Evolutionary conservation across 2,329 filamentous ascomycete genomes (phyloP).

Genomic region (Hysterium pulicare): DNA sequence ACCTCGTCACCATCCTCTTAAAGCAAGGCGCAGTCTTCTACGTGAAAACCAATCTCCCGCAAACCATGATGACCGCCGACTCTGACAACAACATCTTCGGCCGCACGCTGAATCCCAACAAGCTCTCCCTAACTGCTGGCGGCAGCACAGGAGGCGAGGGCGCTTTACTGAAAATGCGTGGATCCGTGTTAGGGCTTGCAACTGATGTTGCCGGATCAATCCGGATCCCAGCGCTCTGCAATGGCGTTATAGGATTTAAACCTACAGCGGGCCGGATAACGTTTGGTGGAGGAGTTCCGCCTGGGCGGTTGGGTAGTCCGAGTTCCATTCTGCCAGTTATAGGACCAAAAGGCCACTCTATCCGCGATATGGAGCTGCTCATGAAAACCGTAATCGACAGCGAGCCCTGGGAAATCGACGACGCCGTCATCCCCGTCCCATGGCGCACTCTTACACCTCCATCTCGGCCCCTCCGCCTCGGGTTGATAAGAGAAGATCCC

Average conservation of each 20-base stretch:
- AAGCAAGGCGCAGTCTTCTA: slow-evolving; percentile 49
- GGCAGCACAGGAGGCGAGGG: slow-evolving; percentile 66
- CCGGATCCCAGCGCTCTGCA: slow-evolving; percentile 82
- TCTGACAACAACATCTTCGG: slow-evolving; percentile 61
- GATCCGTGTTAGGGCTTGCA: slow-evolving; percentile 58
- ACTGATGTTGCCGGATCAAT: slow-evolving; percentile 63
- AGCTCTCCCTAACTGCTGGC: slow-evolving; percentile 58
- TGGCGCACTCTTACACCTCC: slow-evolving; percentile 41
- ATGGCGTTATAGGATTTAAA: slow-evolving; percentile 47
- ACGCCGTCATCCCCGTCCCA: slow-evolving; percentile 39
- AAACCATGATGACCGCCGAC: slow-evolving; percentile 50
- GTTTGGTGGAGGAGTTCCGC: slow-evolving; percentile 30
- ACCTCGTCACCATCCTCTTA: slow-evolving; percentile 36
- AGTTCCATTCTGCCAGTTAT: slow-evolving; percentile 35
- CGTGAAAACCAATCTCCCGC: slow-evolving; percentile 53
- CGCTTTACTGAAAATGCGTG: slow-evolving; percentile 56
- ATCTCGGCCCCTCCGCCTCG: slow-evolving; percentile 41
- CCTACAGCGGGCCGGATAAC: slow-evolving; percentile 53
- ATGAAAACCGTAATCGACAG: slow-evolving; percentile 41
- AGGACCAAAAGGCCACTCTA: slow-evolving; percentile 43
- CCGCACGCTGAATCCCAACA: slow-evolving; percentile 61
- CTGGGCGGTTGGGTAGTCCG: slow-evolving; percentile 29
- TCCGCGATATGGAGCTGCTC: slow-evolving; percentile 41
- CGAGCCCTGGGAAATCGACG: slow-evolving; percentile 47
- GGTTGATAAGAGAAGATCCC: slow-evolving; percentile 48